These are phyloP conservation scores for Clonostachys rhizophaga DNA, from an alignment of 2,329 filamentous ascomycete genomes.

Conservation along the genomic window DNA sequence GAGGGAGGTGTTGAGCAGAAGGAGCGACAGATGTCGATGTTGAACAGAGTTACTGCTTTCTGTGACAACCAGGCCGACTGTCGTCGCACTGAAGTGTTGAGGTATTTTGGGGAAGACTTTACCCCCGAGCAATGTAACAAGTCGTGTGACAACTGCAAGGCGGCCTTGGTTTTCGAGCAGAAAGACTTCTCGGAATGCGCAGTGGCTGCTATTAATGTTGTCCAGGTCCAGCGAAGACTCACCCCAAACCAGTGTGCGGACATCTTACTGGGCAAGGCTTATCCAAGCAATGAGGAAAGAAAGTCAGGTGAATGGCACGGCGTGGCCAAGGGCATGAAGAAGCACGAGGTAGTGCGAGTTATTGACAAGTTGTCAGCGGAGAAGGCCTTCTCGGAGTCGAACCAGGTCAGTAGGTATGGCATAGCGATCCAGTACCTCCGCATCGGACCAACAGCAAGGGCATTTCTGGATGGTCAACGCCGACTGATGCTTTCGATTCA, in stretches of 20 bases:
- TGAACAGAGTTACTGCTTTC: conserved; percentile 78
- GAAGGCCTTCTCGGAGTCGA: conserved; percentile 68
- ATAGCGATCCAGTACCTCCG: conserved; percentile 73
- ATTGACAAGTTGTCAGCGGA: conserved; percentile 73
- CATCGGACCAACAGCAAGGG: conserved; percentile 31
- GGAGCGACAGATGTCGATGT: conserved; percentile 77
- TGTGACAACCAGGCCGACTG: conserved; percentile 90
- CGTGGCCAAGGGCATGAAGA: conserved; percentile 63
- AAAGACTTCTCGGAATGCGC: conserved; percentile 77
- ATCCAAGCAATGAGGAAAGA: conserved; percentile 49
- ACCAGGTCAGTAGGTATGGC: conserved; percentile 41
- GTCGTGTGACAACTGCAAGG: conserved; percentile 86
- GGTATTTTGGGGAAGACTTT: conserved; percentile 93
- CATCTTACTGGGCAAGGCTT: conserved; percentile 68
- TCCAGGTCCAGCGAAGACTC: conserved; percentile 55
- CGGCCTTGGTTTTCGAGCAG: conserved; percentile 63
- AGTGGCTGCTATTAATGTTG: conserved; percentile 62
- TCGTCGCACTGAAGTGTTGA: conserved; percentile 78
- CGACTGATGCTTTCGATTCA: conserved; percentile 40
- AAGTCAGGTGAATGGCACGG: conserved; percentile 60
- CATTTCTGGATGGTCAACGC: conserved; percentile 37
- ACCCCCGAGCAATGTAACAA: conserved; percentile 63
- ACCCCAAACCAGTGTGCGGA: conserved; percentile 82
- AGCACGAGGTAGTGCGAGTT: conserved; percentile 77
- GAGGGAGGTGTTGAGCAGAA: conserved; percentile 77